These are phyloP conservation scores for Shiraia sp. DNA, from an alignment of 2,329 filamentous ascomycete genomes.

Conservation along the genomic window DNA sequence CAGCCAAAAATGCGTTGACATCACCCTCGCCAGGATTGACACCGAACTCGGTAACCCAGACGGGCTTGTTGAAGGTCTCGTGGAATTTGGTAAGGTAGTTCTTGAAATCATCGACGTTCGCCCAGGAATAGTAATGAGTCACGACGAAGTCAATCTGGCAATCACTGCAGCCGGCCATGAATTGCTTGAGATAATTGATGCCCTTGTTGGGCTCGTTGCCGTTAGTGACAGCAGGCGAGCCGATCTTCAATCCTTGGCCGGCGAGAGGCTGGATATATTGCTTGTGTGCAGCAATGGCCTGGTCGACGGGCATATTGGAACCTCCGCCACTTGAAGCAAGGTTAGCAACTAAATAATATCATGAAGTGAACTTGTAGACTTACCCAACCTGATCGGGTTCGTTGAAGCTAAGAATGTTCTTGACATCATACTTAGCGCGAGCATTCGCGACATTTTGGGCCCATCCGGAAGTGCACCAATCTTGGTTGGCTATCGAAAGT, in stretches of 20 bases:
- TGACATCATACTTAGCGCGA: constrained; percentile 33
- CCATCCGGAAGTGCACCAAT: constrained; percentile 35
- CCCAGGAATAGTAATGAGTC: constrained; percentile 44
- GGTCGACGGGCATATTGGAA: constrained; percentile 27
- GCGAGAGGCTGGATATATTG: constrained; percentile 32
- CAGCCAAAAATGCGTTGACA: constrained; percentile 31
- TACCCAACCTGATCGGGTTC: constrained; percentile 44
- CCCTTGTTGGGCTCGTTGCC: constrained; percentile 27
- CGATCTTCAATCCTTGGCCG: constrained; percentile 32
- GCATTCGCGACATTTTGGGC: constrained; percentile 30
- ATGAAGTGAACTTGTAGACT: constrained; percentile 14
- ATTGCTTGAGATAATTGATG: constrained; percentile 36
- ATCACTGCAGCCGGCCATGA: constrained; percentile 29
- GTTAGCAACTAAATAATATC: constrained; percentile 5
- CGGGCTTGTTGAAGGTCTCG: constrained; percentile 29
- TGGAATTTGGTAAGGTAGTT: constrained; percentile 43
- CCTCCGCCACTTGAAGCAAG: constrained; percentile 24
- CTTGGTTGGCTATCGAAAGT: constrained; percentile 12
- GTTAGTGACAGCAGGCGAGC: constrained; percentile 43
- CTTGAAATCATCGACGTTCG: constrained; percentile 39
- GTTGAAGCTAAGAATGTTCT: constrained; percentile 42
- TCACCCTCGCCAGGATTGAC: constrained; percentile 24
- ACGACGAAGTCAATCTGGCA: constrained; percentile 42
- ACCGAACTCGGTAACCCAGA: constrained; percentile 46
- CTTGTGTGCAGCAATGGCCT: constrained; percentile 28